Percentiles rank a stretch among this genome's conserved stretches.
These are phyloP conservation scores for Citrus mangshanensis DNA, from an alignment of 345 rosid genomes.

Conservation along the genomic window DNA sequence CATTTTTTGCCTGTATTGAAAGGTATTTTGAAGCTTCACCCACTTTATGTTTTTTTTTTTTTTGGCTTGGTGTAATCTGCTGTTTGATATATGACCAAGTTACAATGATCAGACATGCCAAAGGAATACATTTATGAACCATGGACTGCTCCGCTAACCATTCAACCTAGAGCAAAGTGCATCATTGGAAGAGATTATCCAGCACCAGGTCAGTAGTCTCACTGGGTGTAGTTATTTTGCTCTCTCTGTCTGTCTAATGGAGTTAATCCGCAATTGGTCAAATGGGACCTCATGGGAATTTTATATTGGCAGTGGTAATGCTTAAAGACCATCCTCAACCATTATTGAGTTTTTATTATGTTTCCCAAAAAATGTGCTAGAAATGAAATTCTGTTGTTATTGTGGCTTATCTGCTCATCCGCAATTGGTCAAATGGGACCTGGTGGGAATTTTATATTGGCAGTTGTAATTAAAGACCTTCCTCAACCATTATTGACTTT, in stretches of 20 bases:
- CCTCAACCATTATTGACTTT: neutral
- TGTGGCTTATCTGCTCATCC: neutral
- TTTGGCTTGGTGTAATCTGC: neutral
- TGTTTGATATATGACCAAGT: conserved; percentile 1
- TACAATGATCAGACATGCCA: conserved; percentile 70
- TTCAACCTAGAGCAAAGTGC: conserved; percentile 84
- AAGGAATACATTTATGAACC: conserved; percentile 94
- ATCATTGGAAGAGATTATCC: conserved; percentile 87
- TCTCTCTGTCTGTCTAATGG: neutral
- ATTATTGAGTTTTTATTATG: neutral
- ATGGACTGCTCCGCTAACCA: conserved; percentile 82
- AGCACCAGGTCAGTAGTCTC: conserved; percentile 56
- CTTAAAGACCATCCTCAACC: neutral
- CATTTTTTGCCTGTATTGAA: conserved; percentile 87
- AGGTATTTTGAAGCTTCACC: conserved; percentile 44
- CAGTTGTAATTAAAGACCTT: neutral
- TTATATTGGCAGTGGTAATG: neutral
- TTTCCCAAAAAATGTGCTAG: neutral
- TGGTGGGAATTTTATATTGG: neutral
- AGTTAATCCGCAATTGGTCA: neutral
- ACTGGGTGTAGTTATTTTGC: neutral
- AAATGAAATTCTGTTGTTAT: neutral
- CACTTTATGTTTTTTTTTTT: neutral
- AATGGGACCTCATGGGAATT: neutral
- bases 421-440: neutral